Conservation (phyloP, 441 rosid genomes). For the Cnidoscolus chayamansa region DNA sequence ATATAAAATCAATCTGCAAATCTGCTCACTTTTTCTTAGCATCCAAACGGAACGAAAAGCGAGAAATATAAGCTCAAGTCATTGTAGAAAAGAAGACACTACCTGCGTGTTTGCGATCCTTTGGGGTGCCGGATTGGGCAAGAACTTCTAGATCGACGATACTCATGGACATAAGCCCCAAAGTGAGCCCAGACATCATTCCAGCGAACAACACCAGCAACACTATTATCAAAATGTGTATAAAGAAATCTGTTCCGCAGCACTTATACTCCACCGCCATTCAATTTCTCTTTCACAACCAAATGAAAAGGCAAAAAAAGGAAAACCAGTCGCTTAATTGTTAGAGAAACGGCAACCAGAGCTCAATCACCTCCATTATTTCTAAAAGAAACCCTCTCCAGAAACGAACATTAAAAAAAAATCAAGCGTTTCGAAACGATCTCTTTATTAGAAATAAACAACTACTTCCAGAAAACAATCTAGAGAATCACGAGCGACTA, state of each 20-base stretch:
- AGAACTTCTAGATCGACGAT: constrained; percentile 97
- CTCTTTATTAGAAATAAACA: no score
- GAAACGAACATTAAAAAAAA: not conserved
- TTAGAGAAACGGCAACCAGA: constrained; percentile 19
- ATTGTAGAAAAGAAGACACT: not conserved
- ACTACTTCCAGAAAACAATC: no score
- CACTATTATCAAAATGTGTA: constrained; percentile 51
- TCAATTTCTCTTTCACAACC: not conserved
- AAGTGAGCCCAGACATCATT: constrained; percentile 89
- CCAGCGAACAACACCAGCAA: constrained; percentile 82
- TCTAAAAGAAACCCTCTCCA: not conserved
- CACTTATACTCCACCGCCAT: constrained; percentile 74
- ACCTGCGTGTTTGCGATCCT: constrained; percentile 75
- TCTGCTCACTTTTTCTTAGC: not conserved
- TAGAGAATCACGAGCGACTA: no score
- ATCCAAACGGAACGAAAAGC: not conserved
- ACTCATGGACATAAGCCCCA: constrained; percentile 96
- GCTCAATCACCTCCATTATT: constrained; percentile 16
- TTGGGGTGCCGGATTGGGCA: constrained; percentile 88
- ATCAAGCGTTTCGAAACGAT: constrained; percentile 12
- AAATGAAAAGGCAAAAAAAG: no score
- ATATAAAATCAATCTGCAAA: not conserved
- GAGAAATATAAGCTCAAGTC: not conserved
- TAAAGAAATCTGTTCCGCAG: constrained; percentile 56
- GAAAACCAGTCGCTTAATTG: not conserved